Conservation (phyloP, 2,329 filamentous ascomycete species). For the Penicillium decumbens region DNA sequence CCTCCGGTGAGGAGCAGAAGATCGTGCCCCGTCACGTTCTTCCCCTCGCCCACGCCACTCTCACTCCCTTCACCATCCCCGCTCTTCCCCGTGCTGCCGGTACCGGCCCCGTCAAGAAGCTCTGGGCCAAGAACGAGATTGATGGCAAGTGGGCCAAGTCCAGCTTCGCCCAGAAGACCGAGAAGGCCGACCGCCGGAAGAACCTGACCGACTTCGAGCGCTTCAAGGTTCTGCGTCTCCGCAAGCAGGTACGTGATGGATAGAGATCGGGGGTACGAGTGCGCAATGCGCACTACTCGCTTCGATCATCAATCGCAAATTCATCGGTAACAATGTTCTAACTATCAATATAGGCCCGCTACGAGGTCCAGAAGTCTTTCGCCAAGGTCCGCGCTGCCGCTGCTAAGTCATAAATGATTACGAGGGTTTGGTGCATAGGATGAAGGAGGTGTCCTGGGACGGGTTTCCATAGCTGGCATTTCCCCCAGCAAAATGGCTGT, state of each 20-base stretch:
- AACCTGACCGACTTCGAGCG: constrained; percentile 96
- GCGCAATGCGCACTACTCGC: not conserved
- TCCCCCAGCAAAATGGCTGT: constrained; percentile 39
- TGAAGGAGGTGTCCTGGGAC: constrained; percentile 41
- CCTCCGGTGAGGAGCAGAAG: constrained; percentile 72
- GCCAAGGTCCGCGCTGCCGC: constrained; percentile 84
- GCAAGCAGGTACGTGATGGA: constrained; percentile 77
- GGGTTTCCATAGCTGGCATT: constrained; percentile 38
- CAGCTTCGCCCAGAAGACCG: constrained; percentile 91
- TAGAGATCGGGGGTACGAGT: not conserved
- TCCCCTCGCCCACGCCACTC: constrained; percentile 74
- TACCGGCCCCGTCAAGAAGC: constrained; percentile 74
- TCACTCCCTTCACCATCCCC: constrained; percentile 83
- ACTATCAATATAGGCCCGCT: constrained; percentile 59
- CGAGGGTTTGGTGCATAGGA: constrained; percentile 42
- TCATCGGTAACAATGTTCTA: constrained; percentile 7
- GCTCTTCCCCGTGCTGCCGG: constrained; percentile 82
- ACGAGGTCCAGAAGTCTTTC: constrained; percentile 94
- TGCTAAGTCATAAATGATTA: constrained; percentile 55
- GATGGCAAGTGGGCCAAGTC: constrained; percentile 89
- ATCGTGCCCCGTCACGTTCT: constrained; percentile 83
- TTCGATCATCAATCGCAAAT: not conserved
- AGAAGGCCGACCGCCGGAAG: constrained; percentile 79
- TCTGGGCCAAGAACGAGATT: constrained; percentile 87
- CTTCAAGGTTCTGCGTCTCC: constrained; percentile 99